These are phyloP conservation scores for Amanita pseudoporphyria DNA, from an alignment of 768 basidiomycete genomes.

Conservation along the genomic window DNA sequence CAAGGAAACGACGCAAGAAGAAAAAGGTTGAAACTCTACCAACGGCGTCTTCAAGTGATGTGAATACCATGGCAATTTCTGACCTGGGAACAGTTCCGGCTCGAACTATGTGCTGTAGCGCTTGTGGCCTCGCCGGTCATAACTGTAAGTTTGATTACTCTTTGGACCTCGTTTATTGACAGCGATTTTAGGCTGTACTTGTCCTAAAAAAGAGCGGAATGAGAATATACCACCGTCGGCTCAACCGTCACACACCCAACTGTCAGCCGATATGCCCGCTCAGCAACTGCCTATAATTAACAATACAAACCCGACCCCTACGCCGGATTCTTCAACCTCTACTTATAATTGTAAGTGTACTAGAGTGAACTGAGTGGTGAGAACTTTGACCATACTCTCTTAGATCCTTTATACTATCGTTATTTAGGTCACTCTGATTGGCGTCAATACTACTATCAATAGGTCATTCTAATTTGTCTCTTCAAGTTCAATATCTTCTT, in stretches of 20 bases:
- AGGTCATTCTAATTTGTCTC: not conserved
- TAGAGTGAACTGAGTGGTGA: not conserved
- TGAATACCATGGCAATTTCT: not conserved
- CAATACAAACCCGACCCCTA: no score
- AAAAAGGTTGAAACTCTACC: no score
- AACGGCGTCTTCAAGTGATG: not conserved
- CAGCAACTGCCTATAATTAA: no score
- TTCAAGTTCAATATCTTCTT: not conserved
- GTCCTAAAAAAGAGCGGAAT: not conserved
- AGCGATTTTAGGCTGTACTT: not conserved
- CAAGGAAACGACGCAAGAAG: not conserved
- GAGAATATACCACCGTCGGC: not conserved
- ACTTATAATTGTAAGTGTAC: not conserved
- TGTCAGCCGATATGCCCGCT: no score
- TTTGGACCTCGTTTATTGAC: not conserved
- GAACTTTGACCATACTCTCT: not conserved
- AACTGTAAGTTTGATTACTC: conserved; percentile 4
- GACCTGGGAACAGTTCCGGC: not conserved
- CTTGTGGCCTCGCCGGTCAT: conserved; percentile 7
- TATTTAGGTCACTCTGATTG: not conserved
- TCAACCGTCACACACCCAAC: no score
- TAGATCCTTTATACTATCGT: not conserved
- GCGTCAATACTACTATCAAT: not conserved
- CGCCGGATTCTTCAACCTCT: no score
- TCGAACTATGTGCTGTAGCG: conserved; percentile 4